These are phyloP conservation scores for Trichoderma pleuroti DNA, from an alignment of 2,329 filamentous ascomycete genomes.

Conservation along the genomic window DNA sequence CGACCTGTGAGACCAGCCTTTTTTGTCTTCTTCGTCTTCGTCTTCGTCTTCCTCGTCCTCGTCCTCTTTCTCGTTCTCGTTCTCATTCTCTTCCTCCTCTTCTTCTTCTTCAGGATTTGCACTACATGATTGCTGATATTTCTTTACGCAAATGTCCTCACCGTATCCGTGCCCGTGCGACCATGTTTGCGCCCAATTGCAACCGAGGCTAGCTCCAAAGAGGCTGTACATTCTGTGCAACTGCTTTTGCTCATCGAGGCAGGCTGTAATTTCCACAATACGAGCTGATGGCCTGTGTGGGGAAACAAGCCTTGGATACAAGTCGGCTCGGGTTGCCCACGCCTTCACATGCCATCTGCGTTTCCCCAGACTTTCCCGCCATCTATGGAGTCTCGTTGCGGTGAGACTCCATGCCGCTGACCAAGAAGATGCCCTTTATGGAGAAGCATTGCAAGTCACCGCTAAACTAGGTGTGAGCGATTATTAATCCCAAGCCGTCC, in stretches of 20 bases:
- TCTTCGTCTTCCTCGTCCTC: too few species aligned
- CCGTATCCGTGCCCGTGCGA: background rate
- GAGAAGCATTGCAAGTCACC: background rate
- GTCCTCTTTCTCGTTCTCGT: too few species aligned
- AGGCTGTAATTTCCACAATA: background rate
- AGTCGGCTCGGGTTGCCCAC: background rate
- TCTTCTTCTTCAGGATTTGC: background rate
- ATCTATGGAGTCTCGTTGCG: background rate
- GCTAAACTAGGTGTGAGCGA: background rate
- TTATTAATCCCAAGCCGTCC: background rate
- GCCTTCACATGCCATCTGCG: background rate
- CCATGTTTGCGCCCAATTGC: background rate
- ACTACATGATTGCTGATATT: too few species aligned
- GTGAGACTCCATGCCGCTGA: background rate
- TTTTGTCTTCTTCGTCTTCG: too few species aligned
- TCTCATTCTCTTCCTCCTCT: too few species aligned
- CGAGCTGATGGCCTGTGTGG: background rate
- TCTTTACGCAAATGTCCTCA: background rate
- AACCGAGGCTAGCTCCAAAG: background rate
- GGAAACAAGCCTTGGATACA: background rate
- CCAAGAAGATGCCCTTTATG: background rate
- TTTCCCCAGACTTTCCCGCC: background rate
- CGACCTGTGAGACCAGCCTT: too few species aligned
- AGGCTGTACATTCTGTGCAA: background rate
- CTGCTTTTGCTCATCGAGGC: background rate